phyloP scores from a whole-genome alignment of 176 grass and related monocot species.

The Musa schizocarpa region DNA sequence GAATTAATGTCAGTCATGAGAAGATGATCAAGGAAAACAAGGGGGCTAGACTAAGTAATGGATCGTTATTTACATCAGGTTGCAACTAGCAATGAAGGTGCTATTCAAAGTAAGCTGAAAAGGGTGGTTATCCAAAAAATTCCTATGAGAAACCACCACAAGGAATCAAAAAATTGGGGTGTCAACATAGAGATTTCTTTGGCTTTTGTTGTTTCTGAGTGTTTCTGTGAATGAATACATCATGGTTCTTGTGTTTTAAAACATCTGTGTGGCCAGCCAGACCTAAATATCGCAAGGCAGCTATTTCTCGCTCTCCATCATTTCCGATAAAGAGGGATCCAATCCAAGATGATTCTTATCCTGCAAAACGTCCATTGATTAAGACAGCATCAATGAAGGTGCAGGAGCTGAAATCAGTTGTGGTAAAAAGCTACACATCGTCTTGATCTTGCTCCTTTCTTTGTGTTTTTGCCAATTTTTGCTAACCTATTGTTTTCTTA shows the following conservation, averaged over 20 bases:
- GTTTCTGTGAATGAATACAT: background rate
- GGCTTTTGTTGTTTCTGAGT: background rate
- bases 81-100: no score
- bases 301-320: background rate
- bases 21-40: no score
- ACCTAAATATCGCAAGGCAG: constrained; percentile 16
- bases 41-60: no score
- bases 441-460: background rate
- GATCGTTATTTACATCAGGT: no score
- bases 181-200: background rate
- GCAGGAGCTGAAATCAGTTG: constrained; percentile 20
- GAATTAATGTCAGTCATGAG: no score
- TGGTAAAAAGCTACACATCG: constrained; percentile 10
- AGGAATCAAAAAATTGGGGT: no score
- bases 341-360: background rate
- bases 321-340: constrained; percentile 1
- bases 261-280: constrained; percentile 8
- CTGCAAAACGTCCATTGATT: constrained; percentile 2
- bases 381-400: constrained; percentile 15
- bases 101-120: no score
- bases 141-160: no score
- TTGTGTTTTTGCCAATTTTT: background rate
- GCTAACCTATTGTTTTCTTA: background rate
- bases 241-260: background rate
- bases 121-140: no score